Base-by-base conservation (phyloP, 2,329 filamentous ascomycete genomes). In the Hawksworthiomyces lignivorus region DNA sequence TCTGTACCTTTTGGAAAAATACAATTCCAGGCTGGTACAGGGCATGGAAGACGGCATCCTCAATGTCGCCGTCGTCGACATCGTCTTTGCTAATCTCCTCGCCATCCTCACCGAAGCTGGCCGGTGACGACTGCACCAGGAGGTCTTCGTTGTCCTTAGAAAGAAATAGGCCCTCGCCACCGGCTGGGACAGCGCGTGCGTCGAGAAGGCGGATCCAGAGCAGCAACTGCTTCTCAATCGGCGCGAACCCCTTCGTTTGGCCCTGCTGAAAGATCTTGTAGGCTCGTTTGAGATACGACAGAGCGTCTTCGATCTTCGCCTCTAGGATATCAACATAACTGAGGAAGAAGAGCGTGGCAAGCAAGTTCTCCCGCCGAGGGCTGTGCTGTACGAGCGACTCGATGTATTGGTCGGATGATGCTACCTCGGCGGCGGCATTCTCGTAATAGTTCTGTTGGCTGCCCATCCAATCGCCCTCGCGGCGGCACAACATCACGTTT, bases 1-100 rank as follows among this genome's bases (percentile, higher is more conserved):
- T 71, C 51, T 74, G 73, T 0, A 76, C 70, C 46, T 75, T 72
- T 42, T 77, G 72, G 48, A 73, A 77, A 53, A 78, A 77, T 3
- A 71, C 58, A 17, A 75, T 66, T 0, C 72, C 72, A 0, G 72
- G 72, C n/a, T 73, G 68, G 47, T 73, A 75, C 3, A 76, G 54
- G 0, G 72, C 63, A 45, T 75, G 70, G 45, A 75, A 75, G 0
- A 77, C 56, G 2, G 71, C 65, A 30, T 75, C 69, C 36, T 74
- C 68, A 11, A 64, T 64, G 36, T 67, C 64, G 11, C 56, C 52
- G 18, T 63, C 56, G 9, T 20, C 15, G 19, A 14, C 15, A 15
- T 27, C n/a, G 15, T 22, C 4, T 12, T 15, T 8, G 18, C 63
- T 56, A 8, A 21, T 21, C 5, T 17, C 37, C 3, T 20, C n/a